phyloP scores from a whole-genome alignment of 1,284 basidiomycete species.

The Coniferiporia weirii region DNA sequence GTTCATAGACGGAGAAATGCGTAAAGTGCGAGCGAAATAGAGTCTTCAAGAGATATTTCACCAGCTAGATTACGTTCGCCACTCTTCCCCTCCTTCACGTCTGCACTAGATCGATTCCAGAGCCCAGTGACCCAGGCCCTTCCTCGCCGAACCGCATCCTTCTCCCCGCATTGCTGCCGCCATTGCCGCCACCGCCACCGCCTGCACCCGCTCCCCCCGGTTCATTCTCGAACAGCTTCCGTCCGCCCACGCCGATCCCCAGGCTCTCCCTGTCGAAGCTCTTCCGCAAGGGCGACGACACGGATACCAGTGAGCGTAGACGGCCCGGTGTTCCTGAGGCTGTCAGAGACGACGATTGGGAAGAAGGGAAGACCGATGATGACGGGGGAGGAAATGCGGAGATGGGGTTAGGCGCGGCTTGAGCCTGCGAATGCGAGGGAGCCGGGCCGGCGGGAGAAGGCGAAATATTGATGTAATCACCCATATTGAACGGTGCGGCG shows the following conservation, averaged over 20 bases:
- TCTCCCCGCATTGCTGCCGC: background rate
- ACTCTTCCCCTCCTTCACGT: constrained; percentile 24
- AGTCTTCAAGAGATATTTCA: background rate
- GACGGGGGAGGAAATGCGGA: background rate
- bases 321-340: constrained; percentile 7
- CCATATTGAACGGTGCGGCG: constrained; percentile 51
- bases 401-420: background rate
- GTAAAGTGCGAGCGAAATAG: background rate
- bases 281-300: constrained; percentile 25
- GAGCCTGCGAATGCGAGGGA: background rate
- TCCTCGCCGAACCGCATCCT: constrained; percentile 9
- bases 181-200: background rate
- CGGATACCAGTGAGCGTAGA: constrained; percentile 48
- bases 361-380: background rate
- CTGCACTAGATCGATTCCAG: constrained; percentile 46
- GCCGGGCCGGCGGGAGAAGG: constrained; percentile 45
- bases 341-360: background rate
- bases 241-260: constrained; percentile 29
- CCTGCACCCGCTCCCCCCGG: constrained; percentile 27
- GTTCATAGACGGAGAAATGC: background rate
- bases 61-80: background rate
- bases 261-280: constrained; percentile 11
- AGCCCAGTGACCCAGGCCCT: constrained; percentile 30
- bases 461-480: constrained; percentile 69
- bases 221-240: constrained; percentile 69